Percentiles rank a stretch among this genome's conserved stretches.
phyloP scores from a whole-genome alignment of 495 filamentous ascomycete species.

The Cryomyces minteri region DNA sequence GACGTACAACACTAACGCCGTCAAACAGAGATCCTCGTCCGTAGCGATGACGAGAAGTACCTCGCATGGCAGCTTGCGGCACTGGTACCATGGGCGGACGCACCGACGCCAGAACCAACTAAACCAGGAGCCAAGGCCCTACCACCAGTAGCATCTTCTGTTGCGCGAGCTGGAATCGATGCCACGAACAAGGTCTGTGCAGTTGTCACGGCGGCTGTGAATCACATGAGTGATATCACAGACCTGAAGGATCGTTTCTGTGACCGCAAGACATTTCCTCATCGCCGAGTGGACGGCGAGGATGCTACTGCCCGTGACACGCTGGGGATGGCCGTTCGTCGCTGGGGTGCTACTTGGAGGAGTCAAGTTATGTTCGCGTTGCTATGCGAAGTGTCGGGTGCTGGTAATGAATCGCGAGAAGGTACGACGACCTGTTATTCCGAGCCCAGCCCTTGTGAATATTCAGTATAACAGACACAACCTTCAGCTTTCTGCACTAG shows the following conservation, averaged over 20 bases:
- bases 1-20: not conserved
- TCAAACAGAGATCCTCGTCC: not conserved
- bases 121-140: conserved; percentile 27
- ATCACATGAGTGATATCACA: conserved; percentile 38
- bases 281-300: conserved; percentile 8
- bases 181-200: conserved; percentile 51
- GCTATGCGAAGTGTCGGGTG: conserved; percentile 32
- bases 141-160: conserved; percentile 33
- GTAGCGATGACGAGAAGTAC: conserved; percentile 37
- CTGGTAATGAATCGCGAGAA: too few relatives aligned
- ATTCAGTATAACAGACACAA: not conserved
- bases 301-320: conserved; percentile 24
- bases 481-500: not conserved
- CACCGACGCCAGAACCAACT: conserved; percentile 24
- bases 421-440: too few relatives aligned
- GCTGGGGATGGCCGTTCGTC: conserved; percentile 61
- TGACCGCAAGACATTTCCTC: conserved; percentile 9
- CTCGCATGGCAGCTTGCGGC: conserved; percentile 61
- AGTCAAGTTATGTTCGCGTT: conserved; percentile 53
- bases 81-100: conserved; percentile 54
- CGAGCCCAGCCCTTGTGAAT: not conserved
- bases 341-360: conserved; percentile 58
- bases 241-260: conserved; percentile 32
- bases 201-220: conserved; percentile 44
- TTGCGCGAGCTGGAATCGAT: conserved; percentile 62